phyloP scores from a whole-genome alignment of 495 filamentous ascomycete species.

The Neurospora sp. region DNA sequence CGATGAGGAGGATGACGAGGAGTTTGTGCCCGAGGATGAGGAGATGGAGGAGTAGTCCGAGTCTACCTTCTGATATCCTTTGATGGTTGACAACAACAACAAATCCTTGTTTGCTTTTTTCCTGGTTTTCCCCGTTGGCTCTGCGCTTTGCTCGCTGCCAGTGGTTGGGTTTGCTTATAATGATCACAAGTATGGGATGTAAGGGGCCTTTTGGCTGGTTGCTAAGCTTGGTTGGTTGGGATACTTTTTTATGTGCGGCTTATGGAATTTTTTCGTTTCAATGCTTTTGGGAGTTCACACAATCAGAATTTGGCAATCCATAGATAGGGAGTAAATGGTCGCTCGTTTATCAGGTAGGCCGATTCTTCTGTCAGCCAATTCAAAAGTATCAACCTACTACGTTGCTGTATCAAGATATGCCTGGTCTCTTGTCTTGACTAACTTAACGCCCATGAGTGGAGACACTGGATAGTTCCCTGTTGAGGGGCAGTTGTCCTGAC shows the following conservation, averaged over 20 bases:
- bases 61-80: not conserved
- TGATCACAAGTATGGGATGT: not conserved
- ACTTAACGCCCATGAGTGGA: not conserved
- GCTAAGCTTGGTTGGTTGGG: not conserved
- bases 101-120: not conserved
- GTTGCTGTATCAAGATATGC: not conserved
- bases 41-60: slow-evolving; percentile 39
- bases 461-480: not conserved
- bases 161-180: not conserved
- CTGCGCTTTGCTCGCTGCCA: not conserved
- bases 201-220: not conserved
- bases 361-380: not conserved
- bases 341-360: not conserved
- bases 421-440: not conserved
- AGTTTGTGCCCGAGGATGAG: slow-evolving; percentile 34
- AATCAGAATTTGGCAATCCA: not conserved
- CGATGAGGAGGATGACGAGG: slow-evolving; percentile 71
- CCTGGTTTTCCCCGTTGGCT: not conserved
- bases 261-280: not conserved
- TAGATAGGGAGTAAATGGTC: not conserved
- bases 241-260: not conserved
- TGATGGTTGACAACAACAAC: not conserved
- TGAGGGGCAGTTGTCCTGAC: not conserved
- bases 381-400: not conserved
- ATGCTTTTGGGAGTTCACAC: not conserved